phyloP scores from a whole-genome alignment of 371 early-diverging fungal genomes.

The Hamiltosporidium magnivora region DNA sequence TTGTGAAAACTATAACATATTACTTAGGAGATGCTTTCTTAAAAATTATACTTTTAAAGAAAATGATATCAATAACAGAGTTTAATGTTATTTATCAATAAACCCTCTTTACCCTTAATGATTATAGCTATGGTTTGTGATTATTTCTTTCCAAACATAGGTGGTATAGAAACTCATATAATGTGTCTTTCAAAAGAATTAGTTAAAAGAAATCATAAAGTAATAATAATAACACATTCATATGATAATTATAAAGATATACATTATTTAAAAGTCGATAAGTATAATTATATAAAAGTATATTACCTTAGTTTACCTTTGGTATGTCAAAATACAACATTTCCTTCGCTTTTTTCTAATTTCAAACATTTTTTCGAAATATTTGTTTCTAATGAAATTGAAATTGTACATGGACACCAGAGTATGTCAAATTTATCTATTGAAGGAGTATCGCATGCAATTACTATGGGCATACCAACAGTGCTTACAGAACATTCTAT shows the following conservation, averaged over 20 bases:
- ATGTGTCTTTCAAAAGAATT: conserved; percentile 75
- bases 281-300: conserved; percentile 63
- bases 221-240: conserved; percentile 54
- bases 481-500: conserved; percentile 96
- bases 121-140: conserved; percentile 59
- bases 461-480: conserved; percentile 78
- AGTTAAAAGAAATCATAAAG: conserved; percentile 77
- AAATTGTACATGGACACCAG: conserved; percentile 91
- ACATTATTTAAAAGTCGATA: background rate
- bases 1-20: too few species aligned
- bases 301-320: conserved; percentile 80
- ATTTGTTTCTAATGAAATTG: conserved; percentile 71
- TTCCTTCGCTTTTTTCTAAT: conserved; percentile 79
- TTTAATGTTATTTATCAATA: too few species aligned
- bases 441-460: conserved; percentile 83
- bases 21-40: too few species aligned
- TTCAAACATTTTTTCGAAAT: conserved; percentile 79
- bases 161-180: conserved; percentile 92
- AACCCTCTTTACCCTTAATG: too few species aligned
- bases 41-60: too few species aligned
- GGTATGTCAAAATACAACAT: conserved; percentile 68
- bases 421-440: conserved; percentile 81
- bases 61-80: too few species aligned
- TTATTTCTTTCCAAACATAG: conserved; percentile 89
- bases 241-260: conserved; percentile 47